These are phyloP conservation scores for Lactarius psammicola DNA, from an alignment of 768 basidiomycete genomes.

Conservation along the genomic window DNA sequence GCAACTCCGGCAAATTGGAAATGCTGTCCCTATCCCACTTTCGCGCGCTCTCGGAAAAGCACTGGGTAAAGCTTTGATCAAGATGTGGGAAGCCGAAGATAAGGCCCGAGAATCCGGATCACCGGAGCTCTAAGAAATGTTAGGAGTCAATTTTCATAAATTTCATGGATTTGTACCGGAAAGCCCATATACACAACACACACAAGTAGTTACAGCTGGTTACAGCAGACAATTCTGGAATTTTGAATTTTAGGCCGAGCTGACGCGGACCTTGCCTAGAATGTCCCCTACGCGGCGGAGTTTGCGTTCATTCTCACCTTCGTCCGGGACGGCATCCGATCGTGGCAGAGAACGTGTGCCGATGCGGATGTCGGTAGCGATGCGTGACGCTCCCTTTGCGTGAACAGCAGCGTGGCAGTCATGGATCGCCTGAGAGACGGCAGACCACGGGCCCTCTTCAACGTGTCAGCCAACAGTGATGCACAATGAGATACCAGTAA, in stretches of 20 bases:
- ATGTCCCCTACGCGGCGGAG: slow-evolving; percentile 80
- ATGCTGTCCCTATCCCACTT: slow-evolving; percentile 73
- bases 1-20: slow-evolving; percentile 79
- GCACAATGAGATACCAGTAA: not conserved
- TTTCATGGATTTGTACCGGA: not conserved
- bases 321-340: slow-evolving; percentile 52
- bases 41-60: slow-evolving; percentile 58
- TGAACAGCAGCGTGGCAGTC: slow-evolving; percentile 90
- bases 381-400: slow-evolving; percentile 64
- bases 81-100: slow-evolving; percentile 30
- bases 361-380: slow-evolving; percentile 93
- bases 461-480: not conserved
- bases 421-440: slow-evolving; percentile 83
- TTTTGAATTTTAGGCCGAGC: slow-evolving; percentile 16
- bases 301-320: slow-evolving; percentile 72
- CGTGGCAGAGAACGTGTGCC: slow-evolving; percentile 64
- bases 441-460: slow-evolving; percentile 78
- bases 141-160: not conserved
- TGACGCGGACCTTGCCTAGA: slow-evolving; percentile 42
- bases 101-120: slow-evolving; percentile 18
- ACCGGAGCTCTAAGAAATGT: slow-evolving; percentile 8
- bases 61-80: slow-evolving; percentile 45
- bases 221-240: not conserved
- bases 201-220: slow-evolving; percentile 1
- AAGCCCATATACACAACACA: not conserved